A percentile compares a stretch with the other conserved stretches of the same genome.
These are phyloP conservation scores for Cystobasidium pallidum DNA, from an alignment of 1,284 basidiomycete genomes.

Conservation along the genomic window DNA sequence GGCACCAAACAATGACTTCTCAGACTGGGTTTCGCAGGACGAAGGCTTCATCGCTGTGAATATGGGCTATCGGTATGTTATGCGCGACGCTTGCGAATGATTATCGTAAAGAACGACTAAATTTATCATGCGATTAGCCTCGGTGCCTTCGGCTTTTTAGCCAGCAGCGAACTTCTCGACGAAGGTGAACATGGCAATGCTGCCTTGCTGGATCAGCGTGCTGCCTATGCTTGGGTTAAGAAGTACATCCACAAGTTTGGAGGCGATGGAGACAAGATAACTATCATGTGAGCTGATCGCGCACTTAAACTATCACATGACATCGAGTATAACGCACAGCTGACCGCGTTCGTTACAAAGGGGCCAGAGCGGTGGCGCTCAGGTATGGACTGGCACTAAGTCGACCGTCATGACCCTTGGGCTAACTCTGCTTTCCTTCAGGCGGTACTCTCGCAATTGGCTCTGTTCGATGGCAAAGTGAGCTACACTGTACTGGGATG, in stretches of 20 bases:
- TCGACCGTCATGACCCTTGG: too few relatives aligned
- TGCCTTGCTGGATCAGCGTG: slow-evolving; percentile 44
- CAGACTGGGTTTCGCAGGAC: slow-evolving; percentile 46
- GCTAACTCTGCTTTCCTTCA: neutral
- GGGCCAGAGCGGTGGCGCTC: slow-evolving; percentile 46
- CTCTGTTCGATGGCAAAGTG: slow-evolving; percentile 46
- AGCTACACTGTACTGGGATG: neutral
- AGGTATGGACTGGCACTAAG: neutral
- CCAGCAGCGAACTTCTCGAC: slow-evolving; percentile 28
- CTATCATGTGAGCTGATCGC: slow-evolving; percentile 26
- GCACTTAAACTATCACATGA: too few relatives aligned
- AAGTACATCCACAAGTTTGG: slow-evolving; percentile 44
- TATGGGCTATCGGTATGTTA: slow-evolving; percentile 40
- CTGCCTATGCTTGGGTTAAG: slow-evolving; percentile 46
- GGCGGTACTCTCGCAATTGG: slow-evolving; percentile 43
- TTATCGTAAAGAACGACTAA: too few relatives aligned
- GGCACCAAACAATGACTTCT: slow-evolving; percentile 48
- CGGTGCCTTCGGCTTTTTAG: slow-evolving; percentile 44
- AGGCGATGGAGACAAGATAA: slow-evolving; percentile 33
- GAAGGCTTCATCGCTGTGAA: slow-evolving; percentile 47
- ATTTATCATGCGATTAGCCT: slow-evolving; percentile 22
- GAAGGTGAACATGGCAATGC: slow-evolving; percentile 47
- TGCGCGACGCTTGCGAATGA: too few relatives aligned
- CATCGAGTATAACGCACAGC: neutral
- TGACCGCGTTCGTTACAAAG: neutral